Evolutionary conservation across 2,329 filamentous ascomycete species (phyloP).

Genomic region (Colletotrichum kahawae): DNA sequence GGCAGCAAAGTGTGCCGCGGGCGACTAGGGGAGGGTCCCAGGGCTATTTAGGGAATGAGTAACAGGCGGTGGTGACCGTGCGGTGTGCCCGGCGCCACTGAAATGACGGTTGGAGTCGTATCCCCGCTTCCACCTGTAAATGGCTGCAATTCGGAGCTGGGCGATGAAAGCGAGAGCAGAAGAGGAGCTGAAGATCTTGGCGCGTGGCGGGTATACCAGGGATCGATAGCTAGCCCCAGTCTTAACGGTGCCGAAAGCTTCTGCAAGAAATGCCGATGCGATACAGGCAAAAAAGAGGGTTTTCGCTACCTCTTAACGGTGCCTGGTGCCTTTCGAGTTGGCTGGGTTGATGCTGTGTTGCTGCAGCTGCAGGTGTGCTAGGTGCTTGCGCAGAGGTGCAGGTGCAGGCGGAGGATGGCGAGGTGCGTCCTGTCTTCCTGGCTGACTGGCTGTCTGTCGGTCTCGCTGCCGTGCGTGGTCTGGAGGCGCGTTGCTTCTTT

Average conservation of each 20-base stretch:
- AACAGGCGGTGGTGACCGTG: constrained; percentile 15
- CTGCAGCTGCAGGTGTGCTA: background rate
- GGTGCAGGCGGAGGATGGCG: background rate
- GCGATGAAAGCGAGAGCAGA: background rate
- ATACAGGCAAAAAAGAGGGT: constrained; percentile 2
- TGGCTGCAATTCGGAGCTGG: constrained; percentile 19
- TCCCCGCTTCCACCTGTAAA: constrained; percentile 22
- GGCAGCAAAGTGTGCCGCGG: background rate
- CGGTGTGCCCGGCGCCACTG: constrained; percentile 22
- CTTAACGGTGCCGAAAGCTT: constrained; percentile 17
- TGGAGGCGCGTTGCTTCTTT: background rate
- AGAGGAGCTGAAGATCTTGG: constrained; percentile 18
- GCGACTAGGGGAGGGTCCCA: constrained; percentile 23
- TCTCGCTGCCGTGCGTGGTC: background rate
- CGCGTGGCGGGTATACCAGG: constrained; percentile 21
- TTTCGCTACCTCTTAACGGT: background rate
- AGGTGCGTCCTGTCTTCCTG: background rate
- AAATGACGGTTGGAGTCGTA: constrained; percentile 24
- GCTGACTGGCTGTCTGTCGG: background rate
- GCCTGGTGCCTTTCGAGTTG: background rate
- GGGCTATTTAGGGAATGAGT: constrained; percentile 23
- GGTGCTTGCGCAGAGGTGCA: background rate
- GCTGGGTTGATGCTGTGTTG: background rate
- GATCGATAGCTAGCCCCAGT: constrained; percentile 18
- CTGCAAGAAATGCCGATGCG: constrained; percentile 17